These are phyloP conservation scores for Lepidium aucheri DNA, from an alignment of 345 rosid genomes.

Conservation along the genomic window DNA sequence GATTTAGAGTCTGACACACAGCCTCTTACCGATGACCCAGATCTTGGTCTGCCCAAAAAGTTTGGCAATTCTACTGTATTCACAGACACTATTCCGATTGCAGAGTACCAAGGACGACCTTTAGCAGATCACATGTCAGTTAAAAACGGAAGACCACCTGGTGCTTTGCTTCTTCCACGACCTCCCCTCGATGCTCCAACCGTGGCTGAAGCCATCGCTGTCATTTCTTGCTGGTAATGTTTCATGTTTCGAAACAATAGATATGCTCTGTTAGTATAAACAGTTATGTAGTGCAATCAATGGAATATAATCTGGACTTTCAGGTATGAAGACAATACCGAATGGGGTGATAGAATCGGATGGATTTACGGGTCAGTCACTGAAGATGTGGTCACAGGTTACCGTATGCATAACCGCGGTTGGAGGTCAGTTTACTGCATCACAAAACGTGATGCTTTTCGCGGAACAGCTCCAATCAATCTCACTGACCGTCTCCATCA, in stretches of 20 bases:
- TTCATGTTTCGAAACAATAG: not conserved
- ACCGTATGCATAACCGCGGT: constrained; percentile 96
- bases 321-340: constrained; percentile 82
- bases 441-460: constrained; percentile 86
- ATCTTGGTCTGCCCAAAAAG: constrained; percentile 55
- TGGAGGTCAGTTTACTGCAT: constrained; percentile 89
- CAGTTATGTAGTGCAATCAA: not conserved
- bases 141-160: constrained; percentile 96
- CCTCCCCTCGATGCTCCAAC: constrained; percentile 87
- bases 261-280: not conserved
- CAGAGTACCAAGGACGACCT: constrained; percentile 92
- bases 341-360: constrained; percentile 81
- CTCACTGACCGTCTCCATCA: constrained; percentile 90
- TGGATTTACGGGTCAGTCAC: constrained; percentile 66
- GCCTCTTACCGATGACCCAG: constrained; percentile 63
- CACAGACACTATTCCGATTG: constrained; percentile 64
- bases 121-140: constrained; percentile 83
- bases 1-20: constrained; percentile 53
- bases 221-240: constrained; percentile 79
- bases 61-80: constrained; percentile 74
- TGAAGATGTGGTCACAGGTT: constrained; percentile 84
- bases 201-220: constrained; percentile 95
- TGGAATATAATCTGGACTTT: not conserved
- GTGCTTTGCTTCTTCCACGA: constrained; percentile 70
- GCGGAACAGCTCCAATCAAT: constrained; percentile 89